Evolutionary conservation across 495 filamentous ascomycete genomes (phyloP), one percentile per base, ranked within the genome.

Genomic region (Clohesyomyces aquaticus): DNA sequence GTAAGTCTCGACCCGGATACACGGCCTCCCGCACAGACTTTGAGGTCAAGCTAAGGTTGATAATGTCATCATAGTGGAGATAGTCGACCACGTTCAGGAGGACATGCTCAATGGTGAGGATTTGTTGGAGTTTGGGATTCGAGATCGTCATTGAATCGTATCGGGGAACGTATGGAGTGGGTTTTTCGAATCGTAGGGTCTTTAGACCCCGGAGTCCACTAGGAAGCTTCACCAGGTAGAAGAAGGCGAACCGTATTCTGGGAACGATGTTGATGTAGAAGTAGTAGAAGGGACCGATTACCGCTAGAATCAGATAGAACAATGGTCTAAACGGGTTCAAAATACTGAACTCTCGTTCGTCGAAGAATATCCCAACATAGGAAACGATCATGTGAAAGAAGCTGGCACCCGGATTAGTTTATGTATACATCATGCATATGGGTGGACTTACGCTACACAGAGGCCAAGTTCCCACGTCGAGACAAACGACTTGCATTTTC

Each of bases 311-410:
- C 26, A 69, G 42, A 41, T 46, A 58, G 51, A 49, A 43, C 2
- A 65, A 26, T 6, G 66, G 66, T 14, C 66, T 41, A 21, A 45
- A 61, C 4, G 66, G 61, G 46, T 69, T 69, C 28, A 69, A 61
- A 3, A 69, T 4, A 53, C 66, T 69, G 35, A 43, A 50, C 21
- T 61, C 61, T 11, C 61, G 55, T 48, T 54, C 62, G 47, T 69
- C 66, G 42, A 41, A 65, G 58, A 69, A 69, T 22, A 69, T 47
- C 22, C 66, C 66, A 42, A 69, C 35, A 25, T 69, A 69, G 10
- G 66, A 43, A 23, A 57, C 35, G 22, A 69, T 0, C 50, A 65
- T 58, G 32, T 69, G 61, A 26, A 64, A 64, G 41, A 60, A 45
- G 18, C 65, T 68, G 19, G 25, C 3, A 27, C 10, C 4, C 22